Evolutionary conservation across 352 stramenopile species (phyloP).

Genomic region (Phytophthora fragariaefolia): DNA sequence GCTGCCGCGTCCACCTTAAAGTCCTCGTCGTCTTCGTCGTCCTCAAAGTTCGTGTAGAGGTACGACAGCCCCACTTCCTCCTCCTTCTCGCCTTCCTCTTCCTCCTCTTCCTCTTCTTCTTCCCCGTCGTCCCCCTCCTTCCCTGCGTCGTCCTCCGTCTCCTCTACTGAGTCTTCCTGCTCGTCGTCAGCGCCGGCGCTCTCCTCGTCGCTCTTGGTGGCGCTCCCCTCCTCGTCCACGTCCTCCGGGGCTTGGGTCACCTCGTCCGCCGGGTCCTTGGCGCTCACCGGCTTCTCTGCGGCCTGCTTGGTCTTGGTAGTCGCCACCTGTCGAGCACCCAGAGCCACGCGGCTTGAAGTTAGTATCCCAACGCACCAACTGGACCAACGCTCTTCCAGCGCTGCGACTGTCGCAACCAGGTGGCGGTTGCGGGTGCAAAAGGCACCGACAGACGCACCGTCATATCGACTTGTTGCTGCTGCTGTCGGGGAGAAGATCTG

Average conservation of each 20-base stretch:
- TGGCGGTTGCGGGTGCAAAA: not conserved
- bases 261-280: constrained; percentile 33
- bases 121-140: constrained; percentile 38
- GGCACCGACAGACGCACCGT: constrained; percentile 23
- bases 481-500: not conserved
- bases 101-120: constrained; percentile 27
- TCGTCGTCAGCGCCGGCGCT: constrained; percentile 36
- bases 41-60: constrained; percentile 73
- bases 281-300: constrained; percentile 10
- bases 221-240: constrained; percentile 34
- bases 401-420: not conserved
- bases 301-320: constrained; percentile 23
- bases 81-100: constrained; percentile 31
- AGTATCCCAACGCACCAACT: constrained; percentile 20
- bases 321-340: constrained; percentile 25
- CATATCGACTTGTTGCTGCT: constrained; percentile 20
- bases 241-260: constrained; percentile 22
- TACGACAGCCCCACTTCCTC: constrained; percentile 69
- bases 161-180: constrained; percentile 47
- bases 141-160: constrained; percentile 39
- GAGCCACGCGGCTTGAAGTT: constrained; percentile 13
- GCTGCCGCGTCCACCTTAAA: constrained; percentile 35
- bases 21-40: constrained; percentile 53
- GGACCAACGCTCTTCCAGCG: not conserved
- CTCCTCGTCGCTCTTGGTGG: constrained; percentile 30